These are phyloP conservation scores for Torrubiella hemipterigena DNA, from an alignment of 2,329 filamentous ascomycete genomes.

Conservation along the genomic window DNA sequence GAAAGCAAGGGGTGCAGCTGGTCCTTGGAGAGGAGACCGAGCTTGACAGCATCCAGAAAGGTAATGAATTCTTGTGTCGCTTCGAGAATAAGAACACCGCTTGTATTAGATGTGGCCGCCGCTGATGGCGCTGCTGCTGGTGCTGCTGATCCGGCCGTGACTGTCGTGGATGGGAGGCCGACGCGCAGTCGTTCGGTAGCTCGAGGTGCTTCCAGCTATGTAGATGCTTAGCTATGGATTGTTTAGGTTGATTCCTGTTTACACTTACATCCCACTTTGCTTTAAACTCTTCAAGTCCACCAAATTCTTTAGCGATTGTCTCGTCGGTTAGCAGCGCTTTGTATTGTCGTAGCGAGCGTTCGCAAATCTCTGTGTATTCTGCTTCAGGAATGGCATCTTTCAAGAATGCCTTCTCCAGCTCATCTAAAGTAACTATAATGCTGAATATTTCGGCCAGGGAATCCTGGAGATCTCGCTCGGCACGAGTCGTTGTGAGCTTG, in stretches of 20 bases:
- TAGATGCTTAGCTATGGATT: too few relatives aligned
- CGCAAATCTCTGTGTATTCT: slow-evolving; percentile 95
- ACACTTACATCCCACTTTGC: slow-evolving; percentile 72
- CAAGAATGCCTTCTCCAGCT: slow-evolving; percentile 90
- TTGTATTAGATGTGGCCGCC: slow-evolving; percentile 33
- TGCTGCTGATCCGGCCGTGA: slow-evolving; percentile 40
- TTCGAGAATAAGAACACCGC: slow-evolving; percentile 63
- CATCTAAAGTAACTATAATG: slow-evolving; percentile 90
- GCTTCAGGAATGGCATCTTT: slow-evolving; percentile 86
- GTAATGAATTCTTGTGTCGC: slow-evolving; percentile 99
- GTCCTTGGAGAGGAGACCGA: slow-evolving; percentile 88
- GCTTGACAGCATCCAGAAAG: slow-evolving; percentile 84
- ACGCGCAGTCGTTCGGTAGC: slow-evolving; percentile 88
- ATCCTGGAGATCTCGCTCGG: slow-evolving; percentile 87
- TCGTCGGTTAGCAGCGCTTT: slow-evolving; percentile 88
- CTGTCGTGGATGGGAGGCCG: slow-evolving; percentile 78
- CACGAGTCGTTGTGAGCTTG: slow-evolving; percentile 74
- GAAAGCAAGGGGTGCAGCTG: slow-evolving; percentile 90
- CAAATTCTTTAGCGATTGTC: slow-evolving; percentile 77
- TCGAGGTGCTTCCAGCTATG: slow-evolving; percentile 81
- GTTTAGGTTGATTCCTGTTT: neutral
- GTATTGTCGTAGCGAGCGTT: slow-evolving; percentile 89
- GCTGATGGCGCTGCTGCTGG: slow-evolving; percentile 29
- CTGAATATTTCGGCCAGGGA: slow-evolving; percentile 96
- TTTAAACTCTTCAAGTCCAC: slow-evolving; percentile 83